Base-by-base conservation (phyloP, 306 rosid genomes). In the Trifolium subterraneum region DNA sequence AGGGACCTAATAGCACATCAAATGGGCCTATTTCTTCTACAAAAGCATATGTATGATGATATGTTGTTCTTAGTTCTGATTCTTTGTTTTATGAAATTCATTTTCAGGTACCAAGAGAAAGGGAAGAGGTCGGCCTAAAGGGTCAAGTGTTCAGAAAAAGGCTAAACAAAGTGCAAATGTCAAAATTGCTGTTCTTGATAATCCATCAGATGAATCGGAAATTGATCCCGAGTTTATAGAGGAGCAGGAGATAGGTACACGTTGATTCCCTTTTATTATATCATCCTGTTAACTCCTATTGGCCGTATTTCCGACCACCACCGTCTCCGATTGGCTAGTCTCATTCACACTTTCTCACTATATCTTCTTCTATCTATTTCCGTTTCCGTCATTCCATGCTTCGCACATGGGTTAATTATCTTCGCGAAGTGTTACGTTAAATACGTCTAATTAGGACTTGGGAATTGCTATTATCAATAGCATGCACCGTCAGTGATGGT, bases 61-160 rank as follows among this genome's bases (percentile, higher is more conserved):
- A n/a, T 29, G 59, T 22, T 51, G 52, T 55, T 52, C 61, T 64
- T 72, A 23, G 33, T 36, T 71, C 23, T 63, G 15, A 22, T 36
- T 52, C 2, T 23, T 22, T 18, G 12, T 19, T 5, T 10, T 4
- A 18, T 4, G 12, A 36, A 25, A 19, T 72, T 59, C 55, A 66
- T 75, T 39, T 65, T 29, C 11, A 20, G 65, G 47, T 66, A 44
- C 56, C 76, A 83, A 64, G 75, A 74, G 78, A 74, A 83, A 47
- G 66, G 72, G 81, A 39, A 77, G 71, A 48, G 79, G 79, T 48
- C 51, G 42, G 63, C 78, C 72, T 39, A 83, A 59, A 71, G 70
- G 22, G 63, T 48, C 59, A 6, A 65, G 54, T 1, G 58, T 11
- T 48, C 38, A 18, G 67, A 64, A 59, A 68, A 51, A 75, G 75